Evolutionary conservation across 192 early-diverging fungal species (phyloP).

Genomic region (Neocallimastix lanati): DNA sequence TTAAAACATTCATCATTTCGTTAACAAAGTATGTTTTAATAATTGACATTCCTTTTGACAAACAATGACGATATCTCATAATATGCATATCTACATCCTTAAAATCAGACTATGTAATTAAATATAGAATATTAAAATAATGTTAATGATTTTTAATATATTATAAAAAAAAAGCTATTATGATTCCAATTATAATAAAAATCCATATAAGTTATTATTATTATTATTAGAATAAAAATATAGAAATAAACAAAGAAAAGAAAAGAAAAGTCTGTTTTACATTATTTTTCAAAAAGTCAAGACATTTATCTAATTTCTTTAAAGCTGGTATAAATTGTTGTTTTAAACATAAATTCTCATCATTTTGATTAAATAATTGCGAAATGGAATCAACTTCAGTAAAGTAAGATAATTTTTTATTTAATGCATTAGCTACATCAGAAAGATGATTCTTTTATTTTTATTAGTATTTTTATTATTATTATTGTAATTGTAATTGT

Average conservation of each 20-base stretch:
- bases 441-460: slow-evolving; percentile 30
- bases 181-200: too few species aligned
- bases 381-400: slow-evolving; percentile 67
- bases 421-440: slow-evolving; percentile 32
- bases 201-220: not conserved
- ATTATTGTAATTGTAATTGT: too few species aligned
- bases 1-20: slow-evolving; percentile 37
- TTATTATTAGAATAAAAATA: not conserved
- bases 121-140: not conserved
- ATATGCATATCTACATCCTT: slow-evolving; percentile 80
- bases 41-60: slow-evolving; percentile 79
- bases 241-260: too few species aligned
- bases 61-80: slow-evolving; percentile 84
- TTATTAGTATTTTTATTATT: too few species aligned
- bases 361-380: slow-evolving; percentile 59
- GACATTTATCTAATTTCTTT: slow-evolving; percentile 51
- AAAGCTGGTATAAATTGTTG: slow-evolving; percentile 65
- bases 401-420: slow-evolving; percentile 51
- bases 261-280: slow-evolving; percentile 11
- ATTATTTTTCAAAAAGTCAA: slow-evolving; percentile 55
- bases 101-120: slow-evolving; percentile 39
- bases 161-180: too few species aligned
- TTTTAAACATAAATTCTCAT: slow-evolving; percentile 64
- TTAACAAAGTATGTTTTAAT: slow-evolving; percentile 79
- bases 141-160: too few species aligned